A percentile compares a stretch with the other conserved stretches of the same genome.
Evolutionary conservation across 1,284 basidiomycete genomes (phyloP).

Genomic region (Ustilago crameri): DNA sequence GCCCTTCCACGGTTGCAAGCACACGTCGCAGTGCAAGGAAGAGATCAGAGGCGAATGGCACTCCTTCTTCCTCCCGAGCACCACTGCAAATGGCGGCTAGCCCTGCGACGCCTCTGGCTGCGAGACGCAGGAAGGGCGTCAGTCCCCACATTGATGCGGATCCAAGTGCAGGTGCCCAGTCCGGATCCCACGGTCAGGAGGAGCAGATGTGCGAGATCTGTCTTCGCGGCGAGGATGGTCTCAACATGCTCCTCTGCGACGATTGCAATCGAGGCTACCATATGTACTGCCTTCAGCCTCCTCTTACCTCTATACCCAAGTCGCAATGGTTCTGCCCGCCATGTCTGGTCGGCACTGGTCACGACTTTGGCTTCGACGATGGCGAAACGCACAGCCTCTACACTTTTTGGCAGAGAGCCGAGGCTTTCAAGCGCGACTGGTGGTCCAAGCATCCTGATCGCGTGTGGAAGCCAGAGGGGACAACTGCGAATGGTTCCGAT

Average conservation of each 20-base stretch:
- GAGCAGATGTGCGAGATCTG: slow-evolving; percentile 70
- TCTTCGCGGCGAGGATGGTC: slow-evolving; percentile 83
- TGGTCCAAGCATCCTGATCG: slow-evolving; percentile 68
- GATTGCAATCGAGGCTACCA: slow-evolving; percentile 96
- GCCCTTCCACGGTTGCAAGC: slow-evolving; percentile 30
- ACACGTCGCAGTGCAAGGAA: slow-evolving; percentile 44
- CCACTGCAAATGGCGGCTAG: slow-evolving; percentile 24
- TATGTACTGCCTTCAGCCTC: slow-evolving; percentile 94
- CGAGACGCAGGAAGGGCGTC: slow-evolving; percentile 33
- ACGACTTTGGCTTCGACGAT: slow-evolving; percentile 98
- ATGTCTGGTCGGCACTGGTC: slow-evolving; percentile 92
- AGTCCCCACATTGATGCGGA: slow-evolving; percentile 38
- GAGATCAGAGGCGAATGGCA: slow-evolving; percentile 27
- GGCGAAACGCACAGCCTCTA: slow-evolving; percentile 93
- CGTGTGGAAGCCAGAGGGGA: slow-evolving; percentile 34
- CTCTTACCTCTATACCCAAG: slow-evolving; percentile 82
- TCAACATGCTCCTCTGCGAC: slow-evolving; percentile 94
- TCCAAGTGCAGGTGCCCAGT: slow-evolving; percentile 8
- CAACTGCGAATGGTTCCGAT: slow-evolving; percentile 1
- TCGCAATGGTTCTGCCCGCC: slow-evolving; percentile 97
- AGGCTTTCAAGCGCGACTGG: slow-evolving; percentile 82
- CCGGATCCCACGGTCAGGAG: slow-evolving; percentile 14
- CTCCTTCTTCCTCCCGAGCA: slow-evolving; percentile 25
- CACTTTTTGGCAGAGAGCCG: slow-evolving; percentile 90
- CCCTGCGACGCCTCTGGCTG: slow-evolving; percentile 24